Evolutionary conservation across 1,284 basidiomycete genomes (phyloP).

Genomic region (Fistulinella cinereoalba): DNA sequence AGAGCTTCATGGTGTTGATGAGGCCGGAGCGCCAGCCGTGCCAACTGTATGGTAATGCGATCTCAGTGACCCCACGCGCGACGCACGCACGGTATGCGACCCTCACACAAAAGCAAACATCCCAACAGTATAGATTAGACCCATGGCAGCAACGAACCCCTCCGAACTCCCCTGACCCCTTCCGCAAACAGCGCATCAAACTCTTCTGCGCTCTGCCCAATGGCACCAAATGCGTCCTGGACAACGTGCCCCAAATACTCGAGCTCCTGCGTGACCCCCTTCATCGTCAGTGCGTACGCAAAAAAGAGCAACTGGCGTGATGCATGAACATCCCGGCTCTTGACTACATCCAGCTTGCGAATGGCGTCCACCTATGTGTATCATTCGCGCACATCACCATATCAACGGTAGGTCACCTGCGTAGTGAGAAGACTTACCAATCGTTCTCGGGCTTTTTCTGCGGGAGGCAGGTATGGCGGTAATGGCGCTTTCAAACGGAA

Average conservation of each 20-base stretch:
- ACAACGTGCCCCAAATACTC: constrained; percentile 74
- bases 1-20: too few species aligned
- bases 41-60: too few species aligned
- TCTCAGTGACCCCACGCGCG: too few species aligned
- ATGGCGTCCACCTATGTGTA: constrained; percentile 70
- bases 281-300: constrained; percentile 91
- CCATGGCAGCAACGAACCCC: constrained; percentile 5
- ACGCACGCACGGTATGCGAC: neutral
- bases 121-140: neutral
- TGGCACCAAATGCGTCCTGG: constrained; percentile 87
- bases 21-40: too few species aligned
- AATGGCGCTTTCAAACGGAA: constrained; percentile 89
- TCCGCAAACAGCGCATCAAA: constrained; percentile 63
- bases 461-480: constrained; percentile 93
- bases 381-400: neutral
- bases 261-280: constrained; percentile 85
- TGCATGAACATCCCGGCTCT: constrained; percentile 66
- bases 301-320: constrained; percentile 90
- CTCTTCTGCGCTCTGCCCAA: constrained; percentile 64
- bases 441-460: constrained; percentile 74
- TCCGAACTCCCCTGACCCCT: constrained; percentile 3
- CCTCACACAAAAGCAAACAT: neutral
- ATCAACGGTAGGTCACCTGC: too few species aligned
- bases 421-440: constrained; percentile 63
- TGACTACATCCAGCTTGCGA: constrained; percentile 80